These are phyloP conservation scores for Pythium scleroteichum DNA, from an alignment of 352 stramenopile species.

Conservation along the genomic window DNA sequence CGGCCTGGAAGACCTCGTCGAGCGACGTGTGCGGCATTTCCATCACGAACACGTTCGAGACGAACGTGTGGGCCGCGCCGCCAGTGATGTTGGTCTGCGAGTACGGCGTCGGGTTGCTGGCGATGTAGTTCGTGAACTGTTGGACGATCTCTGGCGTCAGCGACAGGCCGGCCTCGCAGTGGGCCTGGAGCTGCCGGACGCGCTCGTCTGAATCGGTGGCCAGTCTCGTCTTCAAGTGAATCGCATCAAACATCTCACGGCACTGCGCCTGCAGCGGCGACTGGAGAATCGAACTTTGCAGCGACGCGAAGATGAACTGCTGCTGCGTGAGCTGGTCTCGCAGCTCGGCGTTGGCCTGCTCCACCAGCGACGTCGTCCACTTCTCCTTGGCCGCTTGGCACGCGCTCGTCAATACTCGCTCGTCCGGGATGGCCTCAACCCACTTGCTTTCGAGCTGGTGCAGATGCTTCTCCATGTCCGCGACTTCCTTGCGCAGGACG, in stretches of 20 bases:
- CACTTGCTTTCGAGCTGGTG: slow-evolving; percentile 45
- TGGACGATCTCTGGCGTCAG: slow-evolving; percentile 38
- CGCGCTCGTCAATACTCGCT: slow-evolving; percentile 33
- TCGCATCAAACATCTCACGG: slow-evolving; percentile 51
- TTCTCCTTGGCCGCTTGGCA: slow-evolving; percentile 55
- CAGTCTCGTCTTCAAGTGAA: slow-evolving; percentile 44
- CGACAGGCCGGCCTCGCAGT: slow-evolving; percentile 38
- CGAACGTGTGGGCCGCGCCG: slow-evolving; percentile 44
- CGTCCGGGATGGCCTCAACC: slow-evolving; percentile 38
- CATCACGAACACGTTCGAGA: slow-evolving; percentile 54
- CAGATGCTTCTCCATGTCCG: slow-evolving; percentile 43
- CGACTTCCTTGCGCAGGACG: slow-evolving; percentile 43
- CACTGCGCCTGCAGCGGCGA: slow-evolving; percentile 50
- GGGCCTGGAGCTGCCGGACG: slow-evolving; percentile 34
- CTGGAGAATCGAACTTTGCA: slow-evolving; percentile 55
- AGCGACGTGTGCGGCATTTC: slow-evolving; percentile 46
- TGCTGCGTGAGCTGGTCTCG: slow-evolving; percentile 63
- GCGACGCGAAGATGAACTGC: slow-evolving; percentile 60
- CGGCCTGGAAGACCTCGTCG: slow-evolving; percentile 31
- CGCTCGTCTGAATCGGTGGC: slow-evolving; percentile 22
- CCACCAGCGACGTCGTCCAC: slow-evolving; percentile 48
- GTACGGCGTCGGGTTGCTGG: slow-evolving; percentile 42
- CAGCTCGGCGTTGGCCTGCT: slow-evolving; percentile 50
- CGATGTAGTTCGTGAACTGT: slow-evolving; percentile 39
- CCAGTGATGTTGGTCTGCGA: slow-evolving; percentile 65